Evolutionary conservation across 225 moss, liverwort and hornwort genomes (phyloP).

Genomic region (Anthoceros angustus): DNA sequence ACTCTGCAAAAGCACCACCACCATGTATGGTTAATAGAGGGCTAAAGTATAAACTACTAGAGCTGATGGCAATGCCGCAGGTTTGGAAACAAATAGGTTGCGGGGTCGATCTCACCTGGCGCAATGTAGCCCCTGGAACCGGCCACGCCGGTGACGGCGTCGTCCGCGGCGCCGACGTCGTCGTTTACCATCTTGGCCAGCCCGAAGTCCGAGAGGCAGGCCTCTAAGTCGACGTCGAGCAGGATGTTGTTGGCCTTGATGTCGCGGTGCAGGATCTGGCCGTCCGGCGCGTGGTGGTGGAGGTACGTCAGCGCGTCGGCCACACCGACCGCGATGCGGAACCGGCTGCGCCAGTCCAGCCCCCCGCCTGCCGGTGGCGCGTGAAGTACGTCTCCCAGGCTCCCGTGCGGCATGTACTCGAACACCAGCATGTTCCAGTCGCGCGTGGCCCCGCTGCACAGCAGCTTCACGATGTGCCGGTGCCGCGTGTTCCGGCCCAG

Average conservation of each 20-base stretch:
- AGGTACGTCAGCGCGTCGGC: conserved; percentile 42
- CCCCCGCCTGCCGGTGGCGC: conserved; percentile 39
- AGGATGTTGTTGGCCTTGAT: conserved; percentile 55
- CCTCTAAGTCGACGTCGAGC: conserved; percentile 45
- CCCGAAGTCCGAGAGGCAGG: conserved; percentile 44
- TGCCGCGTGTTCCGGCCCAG: conserved; percentile 67
- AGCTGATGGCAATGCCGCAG: too few relatives aligned
- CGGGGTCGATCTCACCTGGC: not conserved
- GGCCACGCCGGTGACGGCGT: not conserved
- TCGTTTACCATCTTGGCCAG: conserved; percentile 10
- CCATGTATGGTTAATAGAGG: too few relatives aligned
- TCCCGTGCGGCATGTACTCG: conserved; percentile 94
- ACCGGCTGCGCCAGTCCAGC: conserved; percentile 44
- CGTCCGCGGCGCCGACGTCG: not conserved
- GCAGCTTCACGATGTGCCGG: conserved; percentile 60
- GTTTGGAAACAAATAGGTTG: not conserved
- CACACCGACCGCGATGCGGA: conserved; percentile 33
- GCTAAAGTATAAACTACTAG: too few relatives aligned
- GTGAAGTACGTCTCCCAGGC: conserved; percentile 54
- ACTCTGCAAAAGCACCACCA: not conserved
- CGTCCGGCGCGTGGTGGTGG: conserved; percentile 28
- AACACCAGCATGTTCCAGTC: conserved; percentile 71
- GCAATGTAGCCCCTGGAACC: not conserved
- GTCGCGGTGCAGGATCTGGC: conserved; percentile 42
- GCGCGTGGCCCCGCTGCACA: conserved; percentile 66